Evolutionary conservation across 2,329 filamentous ascomycete genomes (phyloP), one percentile per base, ranked within the genome.

Genomic region (Ambrosiella beaveri): DNA sequence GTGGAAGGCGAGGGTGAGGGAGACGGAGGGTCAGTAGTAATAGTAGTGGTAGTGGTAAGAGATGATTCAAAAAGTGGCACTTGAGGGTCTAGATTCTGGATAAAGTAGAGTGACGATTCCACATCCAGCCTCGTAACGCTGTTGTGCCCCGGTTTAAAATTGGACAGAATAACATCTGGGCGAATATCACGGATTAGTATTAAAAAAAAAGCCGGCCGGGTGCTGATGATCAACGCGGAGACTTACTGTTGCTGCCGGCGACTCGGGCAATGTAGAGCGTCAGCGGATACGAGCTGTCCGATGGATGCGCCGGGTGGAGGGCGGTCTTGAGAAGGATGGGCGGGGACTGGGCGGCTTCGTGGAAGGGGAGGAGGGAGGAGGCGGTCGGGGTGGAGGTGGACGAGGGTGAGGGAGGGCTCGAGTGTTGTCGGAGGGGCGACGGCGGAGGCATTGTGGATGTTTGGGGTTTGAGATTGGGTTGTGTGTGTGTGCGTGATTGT

Each of bases 181-280:
- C 7, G 11, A 47, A n/a, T 15, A 47, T 47, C 8, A 15, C 2
- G n/a, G 11, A 5, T 41, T 6, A n/a, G 11, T 41, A 41, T 40
- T 40, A 41, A 11, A 41, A 41, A 41, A n/a, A 41, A 27, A 27
- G 27, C 27, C 7, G 12, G 19, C 17, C 13, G 58, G 36, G 41
- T 37, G 52, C 54, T 39, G 44, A 12, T 40, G 45, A 54, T 52
- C 17, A 39, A 55, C 15, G 4, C 40, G 40, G n/a, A 17, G 2
- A 68, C 72, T 63, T 74, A 90, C 88, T 88, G 82, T 83, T 81
- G 62, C 86, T 95, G 19, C 91, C 91, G 1, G 93, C 93, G 0
- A 98, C 91, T 63, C 91, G 77, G 40, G 91, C 88, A 63, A 98
- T 94, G 71, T 98, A 98, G 45, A 98, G 78, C 1, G 84, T 82